Percentiles rank a stretch among this genome's conserved stretches.
Evolutionary conservation across 177 flowering plant genomes (phyloP).

Genomic region (Vitis hybrid): DNA sequence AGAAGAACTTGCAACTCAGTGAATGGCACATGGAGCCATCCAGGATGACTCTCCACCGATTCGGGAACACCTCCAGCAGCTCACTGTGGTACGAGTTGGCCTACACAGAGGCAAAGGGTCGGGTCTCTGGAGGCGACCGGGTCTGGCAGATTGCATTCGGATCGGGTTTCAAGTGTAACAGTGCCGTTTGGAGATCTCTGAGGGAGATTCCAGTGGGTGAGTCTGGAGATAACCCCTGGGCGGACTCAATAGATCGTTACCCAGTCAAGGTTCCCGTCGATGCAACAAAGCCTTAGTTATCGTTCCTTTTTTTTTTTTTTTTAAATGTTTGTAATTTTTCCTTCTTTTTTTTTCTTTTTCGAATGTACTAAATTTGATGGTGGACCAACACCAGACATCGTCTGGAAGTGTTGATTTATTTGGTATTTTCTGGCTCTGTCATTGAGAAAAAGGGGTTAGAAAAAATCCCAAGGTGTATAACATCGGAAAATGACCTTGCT

Average conservation of each 20-base stretch:
- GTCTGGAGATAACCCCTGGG: slow-evolving; percentile 62
- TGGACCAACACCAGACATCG: too few relatives aligned
- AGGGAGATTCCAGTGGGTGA: slow-evolving; percentile 31
- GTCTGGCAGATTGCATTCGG: slow-evolving; percentile 98
- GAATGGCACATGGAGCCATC: slow-evolving; percentile 97
- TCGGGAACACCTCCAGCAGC: slow-evolving; percentile 93
- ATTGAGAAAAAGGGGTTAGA: too few relatives aligned
- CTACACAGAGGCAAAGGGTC: slow-evolving; percentile 80
- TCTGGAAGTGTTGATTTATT: too few relatives aligned
- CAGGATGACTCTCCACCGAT: slow-evolving; percentile 86
- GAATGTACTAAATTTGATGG: too few relatives aligned
- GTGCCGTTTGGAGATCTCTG: slow-evolving; percentile 92
- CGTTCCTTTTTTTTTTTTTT: too few relatives aligned
- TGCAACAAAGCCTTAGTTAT: too few relatives aligned
- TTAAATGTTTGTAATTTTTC: too few relatives aligned
- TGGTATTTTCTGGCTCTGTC: too few relatives aligned
- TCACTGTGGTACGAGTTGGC: slow-evolving; percentile 93
- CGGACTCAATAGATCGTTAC: slow-evolving; percentile 53
- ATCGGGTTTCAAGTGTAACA: slow-evolving; percentile 94
- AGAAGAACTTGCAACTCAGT: slow-evolving; percentile 69
- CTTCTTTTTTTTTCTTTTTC: too few relatives aligned
- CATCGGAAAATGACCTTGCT: too few relatives aligned
- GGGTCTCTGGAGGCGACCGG: slow-evolving; percentile 65
- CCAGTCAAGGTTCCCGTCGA: slow-evolving; percentile 53
- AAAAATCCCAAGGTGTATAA: too few relatives aligned